These are phyloP conservation scores for Annulohypoxylon nitens DNA, from an alignment of 495 filamentous ascomycete genomes.

Conservation along the genomic window DNA sequence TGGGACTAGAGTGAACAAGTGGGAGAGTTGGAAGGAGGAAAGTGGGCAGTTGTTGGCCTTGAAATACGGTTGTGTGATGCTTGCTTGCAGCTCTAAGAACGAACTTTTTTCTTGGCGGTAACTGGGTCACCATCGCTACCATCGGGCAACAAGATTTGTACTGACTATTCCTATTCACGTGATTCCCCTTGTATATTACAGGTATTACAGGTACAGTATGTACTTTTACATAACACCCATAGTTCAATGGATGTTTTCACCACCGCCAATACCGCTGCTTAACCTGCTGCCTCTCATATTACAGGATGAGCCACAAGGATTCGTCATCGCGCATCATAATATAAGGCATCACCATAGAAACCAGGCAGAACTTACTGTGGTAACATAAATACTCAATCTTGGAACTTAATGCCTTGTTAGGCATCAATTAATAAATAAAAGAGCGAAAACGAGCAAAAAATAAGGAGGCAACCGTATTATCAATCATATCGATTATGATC, in stretches of 20 bases:
- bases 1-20: conserved; percentile 15
- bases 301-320: conserved; percentile 39
- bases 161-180: conserved; percentile 22
- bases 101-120: conserved; percentile 35
- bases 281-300: conserved; percentile 26
- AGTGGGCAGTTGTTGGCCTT: conserved; percentile 36
- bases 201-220: neutral
- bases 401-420: conserved; percentile 30
- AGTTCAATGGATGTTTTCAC: neutral
- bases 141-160: conserved; percentile 17
- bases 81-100: conserved; percentile 18
- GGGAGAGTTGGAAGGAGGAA: conserved; percentile 12
- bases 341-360: conserved; percentile 22
- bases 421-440: conserved; percentile 14
- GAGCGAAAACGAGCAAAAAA: conserved; percentile 8
- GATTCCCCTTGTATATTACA: conserved; percentile 22
- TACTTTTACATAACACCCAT: neutral
- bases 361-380: conserved; percentile 35
- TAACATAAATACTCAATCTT: conserved; percentile 7
- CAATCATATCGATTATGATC: conserved; percentile 42
- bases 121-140: conserved; percentile 35
- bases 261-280: conserved; percentile 8
- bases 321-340: conserved; percentile 42
- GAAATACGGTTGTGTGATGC: conserved; percentile 28
- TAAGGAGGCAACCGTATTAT: conserved; percentile 13